phyloP scores from a whole-genome alignment of 2,329 filamentous ascomycete genomes.

The Aureobasidium sp. region DNA sequence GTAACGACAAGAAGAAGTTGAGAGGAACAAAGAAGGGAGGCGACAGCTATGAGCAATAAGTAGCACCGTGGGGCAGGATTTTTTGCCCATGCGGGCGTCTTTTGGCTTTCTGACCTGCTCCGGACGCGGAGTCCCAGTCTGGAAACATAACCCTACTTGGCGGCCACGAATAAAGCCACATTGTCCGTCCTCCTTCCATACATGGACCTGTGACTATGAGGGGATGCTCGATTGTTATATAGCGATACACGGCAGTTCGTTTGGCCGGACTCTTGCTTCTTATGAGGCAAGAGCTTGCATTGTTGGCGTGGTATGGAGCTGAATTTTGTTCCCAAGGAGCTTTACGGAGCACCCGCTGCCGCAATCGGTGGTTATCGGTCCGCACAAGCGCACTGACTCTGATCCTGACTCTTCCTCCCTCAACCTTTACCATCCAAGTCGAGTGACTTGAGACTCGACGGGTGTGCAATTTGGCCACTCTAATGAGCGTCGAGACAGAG shows the following conservation, averaged over 20 bases:
- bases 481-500: not conserved
- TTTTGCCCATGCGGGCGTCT: not conserved
- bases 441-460: not conserved
- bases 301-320: not conserved
- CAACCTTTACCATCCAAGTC: not conserved
- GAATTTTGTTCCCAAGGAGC: not conserved
- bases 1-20: not conserved
- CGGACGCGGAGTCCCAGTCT: constrained; percentile 5
- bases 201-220: not conserved
- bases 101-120: constrained; percentile 4
- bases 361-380: constrained; percentile 13
- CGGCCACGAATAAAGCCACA: not conserved
- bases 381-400: not conserved
- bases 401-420: not conserved
- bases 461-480: not conserved
- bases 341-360: constrained; percentile 6
- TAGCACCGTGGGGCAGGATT: constrained; percentile 4
- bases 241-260: not conserved
- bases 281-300: not conserved
- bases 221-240: not conserved
- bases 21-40: not conserved
- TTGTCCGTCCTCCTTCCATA: not conserved
- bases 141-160: constrained; percentile 5
- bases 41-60: constrained; percentile 4
- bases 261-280: not conserved